These are phyloP conservation scores for Ascomycota sp. DNA, from an alignment of 2,329 filamentous ascomycete species.

Conservation along the genomic window DNA sequence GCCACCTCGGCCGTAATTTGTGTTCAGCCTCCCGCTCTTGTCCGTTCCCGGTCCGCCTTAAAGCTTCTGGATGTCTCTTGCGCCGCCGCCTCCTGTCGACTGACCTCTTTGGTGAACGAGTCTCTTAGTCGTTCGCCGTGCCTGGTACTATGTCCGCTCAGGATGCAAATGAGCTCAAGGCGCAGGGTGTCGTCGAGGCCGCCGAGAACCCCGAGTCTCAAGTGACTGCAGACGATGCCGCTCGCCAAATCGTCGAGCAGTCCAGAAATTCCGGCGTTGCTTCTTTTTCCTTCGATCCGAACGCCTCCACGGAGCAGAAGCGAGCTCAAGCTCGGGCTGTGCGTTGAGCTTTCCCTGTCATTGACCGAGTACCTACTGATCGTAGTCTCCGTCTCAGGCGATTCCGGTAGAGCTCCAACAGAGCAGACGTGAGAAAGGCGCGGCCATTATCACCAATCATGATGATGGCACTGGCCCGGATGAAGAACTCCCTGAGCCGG, in stretches of 20 bases:
- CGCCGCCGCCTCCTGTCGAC: conserved; percentile 2
- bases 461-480: conserved; percentile 48
- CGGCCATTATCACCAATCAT: conserved; percentile 60
- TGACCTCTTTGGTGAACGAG: conserved; percentile 1
- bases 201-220: conserved; percentile 48
- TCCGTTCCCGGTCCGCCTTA: neutral
- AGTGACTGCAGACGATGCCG: conserved; percentile 48
- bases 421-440: conserved; percentile 28
- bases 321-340: conserved; percentile 59
- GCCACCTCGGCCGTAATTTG: neutral
- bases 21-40: neutral
- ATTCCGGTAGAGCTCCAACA: conserved; percentile 17
- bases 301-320: conserved; percentile 72
- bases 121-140: conserved; percentile 2
- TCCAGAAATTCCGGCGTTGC: conserved; percentile 59
- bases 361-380: conserved; percentile 6
- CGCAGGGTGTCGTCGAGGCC: conserved; percentile 60
- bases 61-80: conserved; percentile 3
- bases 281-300: conserved; percentile 71
- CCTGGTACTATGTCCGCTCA: conserved; percentile 13
- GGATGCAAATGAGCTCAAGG: conserved; percentile 46
- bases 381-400: conserved; percentile 8
- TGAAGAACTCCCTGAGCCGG: conserved; percentile 60
- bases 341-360: conserved; percentile 13
- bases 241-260: conserved; percentile 55